Conservation (phyloP, 2,329 filamentous ascomycete genomes). For the Fusarium coicis region DNA sequence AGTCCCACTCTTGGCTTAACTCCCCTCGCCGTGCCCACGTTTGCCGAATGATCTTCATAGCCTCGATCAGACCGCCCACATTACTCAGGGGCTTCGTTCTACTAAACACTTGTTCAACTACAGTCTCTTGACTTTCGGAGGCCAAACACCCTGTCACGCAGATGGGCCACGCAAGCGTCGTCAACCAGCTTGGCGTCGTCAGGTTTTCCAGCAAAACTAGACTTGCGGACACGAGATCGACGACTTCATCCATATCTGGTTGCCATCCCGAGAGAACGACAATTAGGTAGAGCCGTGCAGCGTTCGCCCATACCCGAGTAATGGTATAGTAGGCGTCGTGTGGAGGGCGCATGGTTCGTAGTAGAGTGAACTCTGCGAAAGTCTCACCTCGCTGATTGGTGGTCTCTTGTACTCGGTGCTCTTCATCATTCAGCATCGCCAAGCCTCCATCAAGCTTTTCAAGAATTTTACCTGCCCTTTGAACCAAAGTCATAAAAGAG, state of each 20-base stretch:
- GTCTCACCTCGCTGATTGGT: neutral
- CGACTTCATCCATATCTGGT: neutral
- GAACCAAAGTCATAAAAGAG: neutral
- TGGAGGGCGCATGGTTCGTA: neutral
- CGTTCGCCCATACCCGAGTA: slow-evolving; percentile 6
- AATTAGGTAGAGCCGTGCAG: neutral
- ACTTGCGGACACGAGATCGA: neutral
- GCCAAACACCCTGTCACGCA: slow-evolving; percentile 15
- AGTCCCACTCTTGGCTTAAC: slow-evolving; percentile 10
- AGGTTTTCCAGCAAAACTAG: neutral
- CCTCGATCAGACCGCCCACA: slow-evolving; percentile 2
- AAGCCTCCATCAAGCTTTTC: neutral
- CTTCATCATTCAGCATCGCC: neutral
- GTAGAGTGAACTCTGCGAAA: neutral
- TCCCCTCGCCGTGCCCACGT: slow-evolving; percentile 1
- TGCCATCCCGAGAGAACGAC: slow-evolving; percentile 12
- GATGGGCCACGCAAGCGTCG: slow-evolving; percentile 11
- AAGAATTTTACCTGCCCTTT: neutral
- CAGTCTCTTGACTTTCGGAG: neutral
- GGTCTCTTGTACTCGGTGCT: accelerated
- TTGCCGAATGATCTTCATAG: neutral
- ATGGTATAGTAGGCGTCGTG: neutral
- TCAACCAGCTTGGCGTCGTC: neutral
- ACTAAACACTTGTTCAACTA: neutral
- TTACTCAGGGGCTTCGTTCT: neutral